A percentile compares a stretch with the other conserved stretches of the same genome.
phyloP scores from a whole-genome alignment of 1,139 yeast genomes.

The Hemisphaericaspora subhashii region DNA sequence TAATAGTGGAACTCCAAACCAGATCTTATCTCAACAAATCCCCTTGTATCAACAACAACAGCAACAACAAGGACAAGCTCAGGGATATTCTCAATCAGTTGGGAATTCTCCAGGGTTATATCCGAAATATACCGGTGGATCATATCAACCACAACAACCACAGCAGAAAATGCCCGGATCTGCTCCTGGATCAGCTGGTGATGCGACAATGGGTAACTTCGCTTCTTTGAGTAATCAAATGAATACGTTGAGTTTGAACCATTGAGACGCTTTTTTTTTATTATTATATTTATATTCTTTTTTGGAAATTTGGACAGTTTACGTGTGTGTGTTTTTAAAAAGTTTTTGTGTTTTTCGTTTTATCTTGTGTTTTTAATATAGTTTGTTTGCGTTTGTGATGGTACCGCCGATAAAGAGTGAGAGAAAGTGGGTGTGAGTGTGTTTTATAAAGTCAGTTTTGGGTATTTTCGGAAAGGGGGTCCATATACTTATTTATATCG shows the following conservation, averaged over 20 bases:
- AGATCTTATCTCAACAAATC: conserved; percentile 21
- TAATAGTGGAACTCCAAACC: conserved; percentile 21
- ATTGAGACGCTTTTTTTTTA: conserved; percentile 13
- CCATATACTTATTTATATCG: neutral
- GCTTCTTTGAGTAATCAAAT: conserved; percentile 29
- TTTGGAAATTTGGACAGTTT: neutral
- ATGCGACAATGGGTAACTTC: conserved; percentile 12
- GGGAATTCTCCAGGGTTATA: conserved; percentile 30
- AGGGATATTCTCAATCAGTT: conserved; percentile 18
- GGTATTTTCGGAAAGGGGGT: conserved; percentile 1
- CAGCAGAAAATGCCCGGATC: neutral
- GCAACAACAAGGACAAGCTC: conserved; percentile 13
- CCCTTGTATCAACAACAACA: conserved; percentile 23
- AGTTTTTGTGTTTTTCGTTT: neutral
- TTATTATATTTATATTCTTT: conserved; percentile 1
- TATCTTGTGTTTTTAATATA: too few species aligned
- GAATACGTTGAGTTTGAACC: conserved; percentile 37
- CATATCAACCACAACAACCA: conserved; percentile 13
- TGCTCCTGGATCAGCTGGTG: conserved; percentile 4
- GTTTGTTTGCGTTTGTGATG: too few species aligned
- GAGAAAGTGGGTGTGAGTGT: too few species aligned
- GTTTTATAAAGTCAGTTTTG: neutral
- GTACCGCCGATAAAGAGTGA: too few species aligned
- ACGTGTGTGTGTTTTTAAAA: neutral
- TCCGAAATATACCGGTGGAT: conserved; percentile 10